Evolutionary conservation across 306 rosid species (phyloP).

Genomic region (Erythrophleum fordii): DNA sequence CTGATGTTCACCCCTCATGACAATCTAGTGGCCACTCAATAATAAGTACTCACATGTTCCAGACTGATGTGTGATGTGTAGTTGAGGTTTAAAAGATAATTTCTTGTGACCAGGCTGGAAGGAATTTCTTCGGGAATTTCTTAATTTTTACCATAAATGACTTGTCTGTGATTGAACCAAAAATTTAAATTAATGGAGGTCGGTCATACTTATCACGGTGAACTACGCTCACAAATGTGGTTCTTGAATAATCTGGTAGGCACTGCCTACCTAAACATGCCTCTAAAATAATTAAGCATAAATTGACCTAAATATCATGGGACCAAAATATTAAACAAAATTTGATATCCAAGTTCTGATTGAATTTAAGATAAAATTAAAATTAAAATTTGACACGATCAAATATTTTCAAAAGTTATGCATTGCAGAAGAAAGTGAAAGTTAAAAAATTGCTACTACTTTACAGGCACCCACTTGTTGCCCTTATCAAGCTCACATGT

Average conservation of each 20-base stretch:
- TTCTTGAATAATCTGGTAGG: neutral
- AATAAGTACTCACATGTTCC: conserved; percentile 3
- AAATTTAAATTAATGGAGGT: neutral
- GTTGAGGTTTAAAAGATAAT: neutral
- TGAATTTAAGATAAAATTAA: neutral
- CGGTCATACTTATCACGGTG: neutral
- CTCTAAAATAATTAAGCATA: neutral
- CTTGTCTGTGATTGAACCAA: neutral
- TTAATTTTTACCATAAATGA: neutral
- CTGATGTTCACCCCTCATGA: conserved; percentile 39
- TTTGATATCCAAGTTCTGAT: neutral
- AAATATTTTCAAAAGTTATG: neutral
- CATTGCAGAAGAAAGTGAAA: conserved; percentile 1
- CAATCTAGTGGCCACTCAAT: conserved; percentile 50
- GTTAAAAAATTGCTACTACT: neutral
- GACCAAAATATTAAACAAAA: neutral
- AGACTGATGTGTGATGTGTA: neutral
- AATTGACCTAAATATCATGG: neutral
- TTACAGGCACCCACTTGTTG: conserved; percentile 70
- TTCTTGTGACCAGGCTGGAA: neutral
- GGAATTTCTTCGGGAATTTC: neutral
- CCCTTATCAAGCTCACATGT: conserved; percentile 75
- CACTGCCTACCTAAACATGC: neutral
- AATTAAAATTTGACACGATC: neutral
- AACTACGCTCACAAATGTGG: neutral